Base-by-base conservation (phyloP, 768 basidiomycete genomes). In the Ramaria sp. region DNA sequence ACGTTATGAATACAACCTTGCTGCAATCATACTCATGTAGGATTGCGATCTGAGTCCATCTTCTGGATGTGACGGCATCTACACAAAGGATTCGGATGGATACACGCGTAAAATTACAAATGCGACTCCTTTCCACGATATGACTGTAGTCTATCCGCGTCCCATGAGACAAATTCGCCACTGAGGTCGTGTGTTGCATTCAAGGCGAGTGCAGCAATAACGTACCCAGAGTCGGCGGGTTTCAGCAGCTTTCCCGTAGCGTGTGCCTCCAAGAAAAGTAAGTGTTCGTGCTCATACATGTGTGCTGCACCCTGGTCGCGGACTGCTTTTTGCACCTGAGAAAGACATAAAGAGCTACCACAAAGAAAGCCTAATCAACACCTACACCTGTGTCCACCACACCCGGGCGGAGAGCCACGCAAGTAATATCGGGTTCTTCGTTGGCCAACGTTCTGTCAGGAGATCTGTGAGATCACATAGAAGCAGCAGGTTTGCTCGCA, bases 121-220 rank as follows among this genome's bases (percentile, higher is more conserved):
- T 18, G 22, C 9, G 25, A 47, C 22, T 12, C 5, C 9, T 24
- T 22, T 52, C 24, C 53, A 20, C 44, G 53, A 47, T 55, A 55
- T 4, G 20, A 13, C 18, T 22, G 20, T 18, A 55, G 30, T 58
- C 78, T 78, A 24, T 82, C 81, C 22, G 78, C 76, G 62, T 88
- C 78, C 88, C 91, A 95, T 61, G 73, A 81, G 52, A 94, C 70
- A 63, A 92, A 97, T 61, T 81, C 69, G 22, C 93, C 93, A 52
- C 74, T 85, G 39, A 90, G 65, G 3, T 71, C 67, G 60, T 73
- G 71, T 5, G 81, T 73, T 3, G 87, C 90, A 15, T 64, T 61
- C n/a, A 94, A 63, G 1, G 84, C 77, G 20, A 94, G 70, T 6
- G 78, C 76, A 10, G 91, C 92, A 59, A 93, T 81, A 51, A 92